phyloP scores from a whole-genome alignment of 2,329 filamentous ascomycete genomes.

The Colletotrichum tropicicola region DNA sequence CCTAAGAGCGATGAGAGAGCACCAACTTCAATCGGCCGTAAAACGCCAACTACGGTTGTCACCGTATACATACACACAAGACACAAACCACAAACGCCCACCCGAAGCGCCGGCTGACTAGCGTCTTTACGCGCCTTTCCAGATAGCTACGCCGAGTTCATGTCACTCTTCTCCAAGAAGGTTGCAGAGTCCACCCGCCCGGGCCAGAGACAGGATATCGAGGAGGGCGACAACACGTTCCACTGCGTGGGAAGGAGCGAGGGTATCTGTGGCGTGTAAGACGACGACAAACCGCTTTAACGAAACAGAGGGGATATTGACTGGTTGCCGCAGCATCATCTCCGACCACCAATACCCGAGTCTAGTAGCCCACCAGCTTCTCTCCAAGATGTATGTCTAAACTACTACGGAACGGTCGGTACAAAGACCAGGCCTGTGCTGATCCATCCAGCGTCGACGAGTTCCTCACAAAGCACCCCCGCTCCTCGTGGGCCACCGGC shows the following conservation, averaged over 20 bases:
- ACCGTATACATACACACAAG: too few species aligned
- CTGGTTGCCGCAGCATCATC: constrained; percentile 61
- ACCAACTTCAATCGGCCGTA: background rate
- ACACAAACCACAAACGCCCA: background rate
- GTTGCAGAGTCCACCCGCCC: constrained; percentile 85
- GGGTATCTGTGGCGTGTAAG: constrained; percentile 73
- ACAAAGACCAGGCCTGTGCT: too few species aligned
- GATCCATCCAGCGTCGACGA: constrained; percentile 70
- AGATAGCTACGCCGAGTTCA: constrained; percentile 59
- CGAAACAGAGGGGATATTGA: background rate
- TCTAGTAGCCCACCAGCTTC: constrained; percentile 84
- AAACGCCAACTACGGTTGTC: background rate
- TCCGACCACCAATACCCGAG: constrained; percentile 79
- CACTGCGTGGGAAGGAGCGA: constrained; percentile 81
- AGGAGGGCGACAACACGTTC: constrained; percentile 83
- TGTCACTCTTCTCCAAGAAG: constrained; percentile 86
- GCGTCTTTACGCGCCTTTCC: background rate
- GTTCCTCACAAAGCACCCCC: constrained; percentile 81
- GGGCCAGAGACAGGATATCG: constrained; percentile 86
- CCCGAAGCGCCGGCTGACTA: background rate
- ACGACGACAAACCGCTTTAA: background rate
- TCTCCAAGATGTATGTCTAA: constrained; percentile 68
- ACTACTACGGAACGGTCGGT: too few species aligned
- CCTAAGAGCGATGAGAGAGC: background rate
- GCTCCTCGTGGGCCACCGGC: constrained; percentile 70